A percentile compares a stretch with the other conserved stretches of the same genome.
Evolutionary conservation across 192 early-diverging fungal species (phyloP).

Genomic region (Entomortierella parvispora): DNA sequence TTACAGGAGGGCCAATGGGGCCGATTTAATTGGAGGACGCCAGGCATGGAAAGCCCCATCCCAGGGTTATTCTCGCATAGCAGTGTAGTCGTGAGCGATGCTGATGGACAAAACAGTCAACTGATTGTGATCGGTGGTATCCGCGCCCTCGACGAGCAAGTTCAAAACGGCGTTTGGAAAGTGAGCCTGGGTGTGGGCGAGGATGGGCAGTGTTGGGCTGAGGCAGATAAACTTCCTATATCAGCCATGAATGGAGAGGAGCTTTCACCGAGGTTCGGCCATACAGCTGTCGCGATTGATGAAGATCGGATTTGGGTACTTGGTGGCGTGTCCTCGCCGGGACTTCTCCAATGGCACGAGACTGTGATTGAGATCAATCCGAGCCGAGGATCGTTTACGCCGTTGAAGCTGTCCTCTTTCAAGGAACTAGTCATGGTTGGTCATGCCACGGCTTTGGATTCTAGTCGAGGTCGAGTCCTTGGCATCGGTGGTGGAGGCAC

Average conservation of each 20-base stretch:
- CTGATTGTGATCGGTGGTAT: slow-evolving; percentile 42
- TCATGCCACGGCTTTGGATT: slow-evolving; percentile 30
- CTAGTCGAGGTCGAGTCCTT: slow-evolving; percentile 20
- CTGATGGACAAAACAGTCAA: not conserved
- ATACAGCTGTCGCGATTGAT: slow-evolving; percentile 19
- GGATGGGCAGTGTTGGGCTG: slow-evolving; percentile 8
- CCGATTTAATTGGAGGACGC: slow-evolving; percentile 9
- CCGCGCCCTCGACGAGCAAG: slow-evolving; percentile 20
- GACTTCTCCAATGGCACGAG: slow-evolving; percentile 37
- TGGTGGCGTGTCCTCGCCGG: slow-evolving; percentile 43
- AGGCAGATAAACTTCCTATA: slow-evolving; percentile 9
- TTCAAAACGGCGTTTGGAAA: slow-evolving; percentile 18
- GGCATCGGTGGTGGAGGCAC: slow-evolving; percentile 48
- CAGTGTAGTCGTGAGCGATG: slow-evolving; percentile 17
- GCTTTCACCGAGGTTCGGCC: slow-evolving; percentile 39
- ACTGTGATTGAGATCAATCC: slow-evolving; percentile 37
- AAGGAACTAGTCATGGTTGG: slow-evolving; percentile 46
- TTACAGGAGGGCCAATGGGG: slow-evolving; percentile 35
- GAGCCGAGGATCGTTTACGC: slow-evolving; percentile 8
- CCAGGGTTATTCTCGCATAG: slow-evolving; percentile 31
- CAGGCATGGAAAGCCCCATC: not conserved
- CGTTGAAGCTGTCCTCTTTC: slow-evolving; percentile 25
- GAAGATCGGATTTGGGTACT: slow-evolving; percentile 32
- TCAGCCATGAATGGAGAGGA: not conserved
- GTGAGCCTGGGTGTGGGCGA: slow-evolving; percentile 10